A percentile compares a stretch with the other conserved stretches of the same genome.
phyloP scores from a whole-genome alignment of 2,329 filamentous ascomycete species.

The Sclerotinia minor region DNA sequence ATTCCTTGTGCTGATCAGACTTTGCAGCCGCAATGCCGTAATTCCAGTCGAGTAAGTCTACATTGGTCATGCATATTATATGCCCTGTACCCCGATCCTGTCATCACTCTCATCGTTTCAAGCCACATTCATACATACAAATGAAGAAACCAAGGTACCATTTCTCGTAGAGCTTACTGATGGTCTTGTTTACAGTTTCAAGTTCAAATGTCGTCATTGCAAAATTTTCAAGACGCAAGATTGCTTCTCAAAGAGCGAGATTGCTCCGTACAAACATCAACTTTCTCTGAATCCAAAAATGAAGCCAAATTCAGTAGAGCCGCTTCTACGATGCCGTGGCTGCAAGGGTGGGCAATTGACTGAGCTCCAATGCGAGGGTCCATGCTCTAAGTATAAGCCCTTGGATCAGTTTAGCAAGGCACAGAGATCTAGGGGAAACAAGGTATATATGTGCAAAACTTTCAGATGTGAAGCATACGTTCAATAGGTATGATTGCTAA shows the following conservation, averaged over 20 bases:
- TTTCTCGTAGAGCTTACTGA: neutral
- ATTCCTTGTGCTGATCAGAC: neutral
- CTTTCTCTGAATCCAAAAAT: constrained; percentile 23
- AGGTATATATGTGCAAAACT: neutral
- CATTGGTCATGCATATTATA: neutral
- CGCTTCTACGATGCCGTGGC: constrained; percentile 44
- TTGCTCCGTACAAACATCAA: constrained; percentile 42
- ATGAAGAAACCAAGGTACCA: neutral
- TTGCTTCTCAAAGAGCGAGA: constrained; percentile 51
- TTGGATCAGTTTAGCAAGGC: constrained; percentile 52
- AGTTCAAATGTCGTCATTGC: constrained; percentile 25
- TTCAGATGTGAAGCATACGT: neutral
- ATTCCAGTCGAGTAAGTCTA: constrained; percentile 9
- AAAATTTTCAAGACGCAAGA: constrained; percentile 39
- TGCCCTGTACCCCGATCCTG: too few relatives aligned
- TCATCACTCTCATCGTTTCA: neutral
- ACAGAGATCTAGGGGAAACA: constrained; percentile 44
- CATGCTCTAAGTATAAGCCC: constrained; percentile 48
- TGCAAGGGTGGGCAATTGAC: constrained; percentile 48
- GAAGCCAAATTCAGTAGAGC: constrained; percentile 28
- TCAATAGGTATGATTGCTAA: constrained; percentile 15
- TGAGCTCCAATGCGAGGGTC: constrained; percentile 50
- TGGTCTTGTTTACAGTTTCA: constrained; percentile 5
- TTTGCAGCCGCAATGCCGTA: neutral
- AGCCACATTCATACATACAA: neutral